Conservation (phyloP, 192 early-diverging fungal genomes). For the Paraglomus brasilianum region DNA sequence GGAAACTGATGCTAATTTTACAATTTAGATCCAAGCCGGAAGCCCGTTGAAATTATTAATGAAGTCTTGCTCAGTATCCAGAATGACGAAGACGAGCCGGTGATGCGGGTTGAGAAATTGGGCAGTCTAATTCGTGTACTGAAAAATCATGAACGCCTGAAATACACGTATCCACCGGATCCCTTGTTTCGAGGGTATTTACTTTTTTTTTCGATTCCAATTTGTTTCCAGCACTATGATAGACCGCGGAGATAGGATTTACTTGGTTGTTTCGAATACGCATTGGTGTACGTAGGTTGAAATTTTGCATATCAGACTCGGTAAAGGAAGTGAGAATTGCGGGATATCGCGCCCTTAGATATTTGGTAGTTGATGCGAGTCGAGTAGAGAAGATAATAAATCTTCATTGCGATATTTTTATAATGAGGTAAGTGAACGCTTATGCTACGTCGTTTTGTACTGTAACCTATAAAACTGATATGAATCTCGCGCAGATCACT, state of each 20-base stretch:
- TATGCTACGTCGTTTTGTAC: neutral
- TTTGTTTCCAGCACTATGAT: too few species aligned
- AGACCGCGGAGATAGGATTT: too few species aligned
- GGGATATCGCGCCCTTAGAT: constrained; percentile 28
- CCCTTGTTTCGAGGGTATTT: constrained; percentile 24
- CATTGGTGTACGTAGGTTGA: constrained; percentile 16
- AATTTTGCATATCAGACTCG: constrained; percentile 31
- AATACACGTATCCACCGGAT: constrained; percentile 27
- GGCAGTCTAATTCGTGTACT: constrained; percentile 25
- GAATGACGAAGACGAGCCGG: constrained; percentile 16
- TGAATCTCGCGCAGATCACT: constrained; percentile 37
- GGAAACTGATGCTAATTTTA: neutral
- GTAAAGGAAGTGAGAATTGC: constrained; percentile 31
- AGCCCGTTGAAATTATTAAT: constrained; percentile 30
- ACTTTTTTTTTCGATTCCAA: neutral
- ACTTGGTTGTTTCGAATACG: too few species aligned
- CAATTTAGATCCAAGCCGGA: constrained; percentile 23
- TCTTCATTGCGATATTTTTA: constrained; percentile 59
- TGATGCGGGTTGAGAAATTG: constrained; percentile 18
- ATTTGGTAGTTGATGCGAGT: constrained; percentile 17
- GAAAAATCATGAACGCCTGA: constrained; percentile 32
- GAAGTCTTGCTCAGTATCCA: constrained; percentile 27
- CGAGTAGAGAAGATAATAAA: constrained; percentile 24
- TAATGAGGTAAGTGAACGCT: constrained; percentile 56
- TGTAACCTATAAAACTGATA: neutral